Base-by-base conservation (phyloP, 495 filamentous ascomycete genomes). In the Cairneyella variabilis region DNA sequence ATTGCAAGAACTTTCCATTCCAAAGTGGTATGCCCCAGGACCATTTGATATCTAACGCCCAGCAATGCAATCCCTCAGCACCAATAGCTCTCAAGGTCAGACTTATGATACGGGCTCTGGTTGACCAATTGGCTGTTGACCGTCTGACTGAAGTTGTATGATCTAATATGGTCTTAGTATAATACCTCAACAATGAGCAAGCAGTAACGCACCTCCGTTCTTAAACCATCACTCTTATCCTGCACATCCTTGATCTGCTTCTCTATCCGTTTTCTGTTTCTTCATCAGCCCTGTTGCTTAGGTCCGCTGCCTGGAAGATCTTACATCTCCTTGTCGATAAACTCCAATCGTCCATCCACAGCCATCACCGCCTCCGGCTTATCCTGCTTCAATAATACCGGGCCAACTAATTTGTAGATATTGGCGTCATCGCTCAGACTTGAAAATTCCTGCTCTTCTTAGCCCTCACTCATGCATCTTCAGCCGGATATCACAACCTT, bases 361-460 rank as follows among this genome's bases (percentile, higher is more conserved):
- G 90, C 89, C 80, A 89, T 85, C 43, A 85, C 77, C 0, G 95
- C 93, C 60, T 98, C 93, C 2, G 73, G 69, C 62, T 86, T 89
- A 11, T 97, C 93, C 68, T 97, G 95, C 74, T 97, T 97, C 62
- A 97, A 69, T 41, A 99, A 74, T 9, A 97, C 88, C 0, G 93
- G 93, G 1, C 93, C 93, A 46, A 96, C 82, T 30, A 96, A 79
- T 68, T 97, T 97, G 78, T 90, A 99, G 70, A 99, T 95, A 46
- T 84, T 88, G 54, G 92, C 83, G 57, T 85, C 83, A 42, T 89
- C 83, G 53, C 83, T 80, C 52, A 97, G 76, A 51, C 76, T 76
- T 26, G 78, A 70, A 69, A 98, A 97, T 73, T 98, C 93, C 83
- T 90, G 51, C 54, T 26, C 36, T 41, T 40, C 38, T 64, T 50